Conservation (phyloP, 257 asterid species). For the Solanum virginianum region DNA sequence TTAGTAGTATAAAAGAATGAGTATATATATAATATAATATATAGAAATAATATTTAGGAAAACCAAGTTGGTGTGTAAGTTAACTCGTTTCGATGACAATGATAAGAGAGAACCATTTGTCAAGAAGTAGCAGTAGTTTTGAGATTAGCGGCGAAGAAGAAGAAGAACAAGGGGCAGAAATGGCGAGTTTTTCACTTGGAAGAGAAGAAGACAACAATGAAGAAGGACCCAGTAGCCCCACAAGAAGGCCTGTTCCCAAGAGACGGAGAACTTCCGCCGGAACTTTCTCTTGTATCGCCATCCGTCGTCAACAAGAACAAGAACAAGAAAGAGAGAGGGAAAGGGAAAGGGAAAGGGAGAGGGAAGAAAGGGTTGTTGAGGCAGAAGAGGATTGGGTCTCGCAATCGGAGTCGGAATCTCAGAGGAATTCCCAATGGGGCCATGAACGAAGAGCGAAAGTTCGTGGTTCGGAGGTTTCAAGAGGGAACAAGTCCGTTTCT, state of each 20-base stretch:
- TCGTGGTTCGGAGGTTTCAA: too few relatives aligned
- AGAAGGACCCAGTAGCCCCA: neutral
- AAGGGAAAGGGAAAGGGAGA: neutral
- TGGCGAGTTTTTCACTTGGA: constrained; percentile 41
- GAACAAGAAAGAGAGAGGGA: neutral
- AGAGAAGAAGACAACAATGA: constrained; percentile 5
- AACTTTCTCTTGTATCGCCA: neutral
- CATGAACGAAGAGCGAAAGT: neutral
- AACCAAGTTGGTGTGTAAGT: too few relatives aligned
- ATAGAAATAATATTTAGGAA: too few relatives aligned
- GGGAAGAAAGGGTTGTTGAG: neutral
- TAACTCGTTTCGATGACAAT: too few relatives aligned
- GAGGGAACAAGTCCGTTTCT: too few relatives aligned
- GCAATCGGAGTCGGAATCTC: neutral
- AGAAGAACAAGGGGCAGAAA: neutral
- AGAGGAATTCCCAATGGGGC: neutral
- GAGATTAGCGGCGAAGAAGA: neutral
- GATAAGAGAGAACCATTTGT: too few relatives aligned
- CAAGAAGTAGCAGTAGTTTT: too few relatives aligned
- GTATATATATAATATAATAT: too few relatives aligned
- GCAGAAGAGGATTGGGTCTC: neutral
- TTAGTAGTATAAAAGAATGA: too few relatives aligned
- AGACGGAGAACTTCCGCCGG: neutral
- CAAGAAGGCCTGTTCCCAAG: neutral
- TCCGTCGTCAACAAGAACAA: neutral